Percentiles rank a stretch among this genome's conserved stretches.
Evolutionary conservation across 345 rosid species (phyloP).

Genomic region (Salix suchowensis): DNA sequence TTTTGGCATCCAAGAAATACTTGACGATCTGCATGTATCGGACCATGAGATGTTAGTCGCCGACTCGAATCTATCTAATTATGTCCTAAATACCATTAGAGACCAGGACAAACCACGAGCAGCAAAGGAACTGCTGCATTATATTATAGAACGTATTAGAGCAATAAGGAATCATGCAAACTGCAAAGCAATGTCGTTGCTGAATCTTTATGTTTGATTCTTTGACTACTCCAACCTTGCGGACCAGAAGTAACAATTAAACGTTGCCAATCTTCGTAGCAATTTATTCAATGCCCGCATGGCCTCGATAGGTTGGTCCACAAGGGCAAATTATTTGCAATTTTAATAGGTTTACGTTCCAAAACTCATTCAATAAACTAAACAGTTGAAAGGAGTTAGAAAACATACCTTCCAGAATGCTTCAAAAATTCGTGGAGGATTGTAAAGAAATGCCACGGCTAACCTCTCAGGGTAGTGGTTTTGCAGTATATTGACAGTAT

Average conservation of each 20-base stretch:
- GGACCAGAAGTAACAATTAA: neutral
- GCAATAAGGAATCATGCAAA: too few relatives aligned
- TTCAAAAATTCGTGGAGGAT: constrained; percentile 90
- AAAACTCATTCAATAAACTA: neutral
- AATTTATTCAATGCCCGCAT: too few relatives aligned
- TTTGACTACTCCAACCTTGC: too few relatives aligned
- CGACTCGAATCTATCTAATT: too few relatives aligned
- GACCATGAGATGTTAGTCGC: neutral
- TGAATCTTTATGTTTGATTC: too few relatives aligned
- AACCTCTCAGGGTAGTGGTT: constrained; percentile 95
- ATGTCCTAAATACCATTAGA: too few relatives aligned
- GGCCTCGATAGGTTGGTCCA: neutral
- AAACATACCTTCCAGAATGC: constrained; percentile 92
- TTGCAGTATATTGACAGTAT: constrained; percentile 61
- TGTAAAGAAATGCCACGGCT: constrained; percentile 81
- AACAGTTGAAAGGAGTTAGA: neutral
- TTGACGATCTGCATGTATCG: constrained; percentile 57
- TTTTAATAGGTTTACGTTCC: neutral
- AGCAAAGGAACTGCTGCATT: too few relatives aligned
- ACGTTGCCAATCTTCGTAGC: neutral
- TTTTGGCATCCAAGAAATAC: constrained; percentile 80
- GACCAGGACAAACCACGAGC: too few relatives aligned
- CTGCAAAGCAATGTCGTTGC: too few relatives aligned
- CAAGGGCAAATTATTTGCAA: neutral
- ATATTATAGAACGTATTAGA: too few relatives aligned